phyloP scores from a whole-genome alignment of 192 early-diverging fungal genomes.

The Linnemannia exigua region DNA sequence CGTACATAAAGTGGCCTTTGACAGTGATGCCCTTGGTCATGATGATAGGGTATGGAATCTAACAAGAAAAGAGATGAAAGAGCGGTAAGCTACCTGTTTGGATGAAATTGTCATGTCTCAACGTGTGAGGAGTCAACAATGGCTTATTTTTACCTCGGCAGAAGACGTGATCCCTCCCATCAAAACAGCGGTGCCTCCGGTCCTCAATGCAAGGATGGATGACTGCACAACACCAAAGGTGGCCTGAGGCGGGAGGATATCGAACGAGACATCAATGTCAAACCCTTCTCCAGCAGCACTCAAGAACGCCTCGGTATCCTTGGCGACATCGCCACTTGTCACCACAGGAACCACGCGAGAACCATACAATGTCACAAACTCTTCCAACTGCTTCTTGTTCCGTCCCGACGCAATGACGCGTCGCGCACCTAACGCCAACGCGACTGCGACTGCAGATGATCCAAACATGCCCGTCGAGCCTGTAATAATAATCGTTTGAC shows the following conservation, averaged over 20 bases:
- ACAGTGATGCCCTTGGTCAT: constrained; percentile 43
- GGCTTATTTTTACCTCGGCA: background rate
- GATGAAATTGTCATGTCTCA: no score
- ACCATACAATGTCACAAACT: constrained; percentile 26
- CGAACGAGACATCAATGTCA: constrained; percentile 40
- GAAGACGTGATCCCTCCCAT: background rate
- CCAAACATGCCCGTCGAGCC: constrained; percentile 53
- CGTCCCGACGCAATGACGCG: constrained; percentile 39
- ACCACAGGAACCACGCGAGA: constrained; percentile 36
- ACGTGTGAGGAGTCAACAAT: no score
- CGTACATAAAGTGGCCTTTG: constrained; percentile 54
- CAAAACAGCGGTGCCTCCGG: constrained; percentile 2
- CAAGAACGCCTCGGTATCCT: constrained; percentile 29
- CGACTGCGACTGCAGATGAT: constrained; percentile 23
- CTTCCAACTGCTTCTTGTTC: constrained; percentile 18
- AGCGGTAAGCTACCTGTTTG: no score
- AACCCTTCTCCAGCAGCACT: constrained; percentile 38
- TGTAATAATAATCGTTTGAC: constrained; percentile 46
- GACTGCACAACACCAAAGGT: constrained; percentile 19
- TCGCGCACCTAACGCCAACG: constrained; percentile 51
- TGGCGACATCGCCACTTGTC: constrained; percentile 24
- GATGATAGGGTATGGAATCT: constrained; percentile 24
- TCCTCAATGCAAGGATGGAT: constrained; percentile 30
- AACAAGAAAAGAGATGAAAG: background rate
- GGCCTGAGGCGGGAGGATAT: constrained; percentile 34